Conservation (phyloP, 2,329 filamentous ascomycete genomes). For the Penicillium sp. region DNA sequence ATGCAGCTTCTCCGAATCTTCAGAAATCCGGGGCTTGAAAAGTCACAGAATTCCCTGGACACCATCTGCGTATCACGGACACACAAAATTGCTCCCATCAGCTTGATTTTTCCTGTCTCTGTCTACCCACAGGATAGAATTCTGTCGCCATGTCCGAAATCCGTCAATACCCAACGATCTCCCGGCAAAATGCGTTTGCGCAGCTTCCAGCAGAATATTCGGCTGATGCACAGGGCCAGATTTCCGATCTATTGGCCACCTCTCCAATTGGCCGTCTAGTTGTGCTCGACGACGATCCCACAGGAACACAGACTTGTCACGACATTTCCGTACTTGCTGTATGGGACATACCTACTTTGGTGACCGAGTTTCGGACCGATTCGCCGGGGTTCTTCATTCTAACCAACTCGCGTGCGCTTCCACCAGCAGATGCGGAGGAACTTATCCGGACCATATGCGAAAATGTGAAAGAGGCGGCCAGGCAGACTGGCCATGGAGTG, state of each 20-base stretch:
- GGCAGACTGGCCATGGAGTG: slow-evolving; percentile 36
- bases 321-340: slow-evolving; percentile 51
- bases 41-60: no score
- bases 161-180: slow-evolving; percentile 20
- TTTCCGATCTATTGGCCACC: slow-evolving; percentile 24
- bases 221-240: slow-evolving; percentile 26
- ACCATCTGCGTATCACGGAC: no score
- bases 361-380: slow-evolving; percentile 40
- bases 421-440: slow-evolving; percentile 41
- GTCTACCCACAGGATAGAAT: no score
- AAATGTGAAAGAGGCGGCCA: slow-evolving; percentile 45
- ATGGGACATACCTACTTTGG: slow-evolving; percentile 46
- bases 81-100: no score
- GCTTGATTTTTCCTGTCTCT: no score
- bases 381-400: slow-evolving; percentile 54
- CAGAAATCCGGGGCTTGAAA: not conserved
- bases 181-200: slow-evolving; percentile 22
- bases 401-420: slow-evolving; percentile 54
- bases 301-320: slow-evolving; percentile 58
- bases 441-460: slow-evolving; percentile 49
- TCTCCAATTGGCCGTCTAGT: slow-evolving; percentile 27
- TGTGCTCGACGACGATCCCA: slow-evolving; percentile 51
- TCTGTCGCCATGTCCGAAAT: slow-evolving; percentile 15
- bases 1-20: not conserved
- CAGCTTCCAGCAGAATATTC: slow-evolving; percentile 27